Base-by-base conservation (phyloP, 139 green algal species). In the Auxenochlorella pyrenoidosa region DNA sequence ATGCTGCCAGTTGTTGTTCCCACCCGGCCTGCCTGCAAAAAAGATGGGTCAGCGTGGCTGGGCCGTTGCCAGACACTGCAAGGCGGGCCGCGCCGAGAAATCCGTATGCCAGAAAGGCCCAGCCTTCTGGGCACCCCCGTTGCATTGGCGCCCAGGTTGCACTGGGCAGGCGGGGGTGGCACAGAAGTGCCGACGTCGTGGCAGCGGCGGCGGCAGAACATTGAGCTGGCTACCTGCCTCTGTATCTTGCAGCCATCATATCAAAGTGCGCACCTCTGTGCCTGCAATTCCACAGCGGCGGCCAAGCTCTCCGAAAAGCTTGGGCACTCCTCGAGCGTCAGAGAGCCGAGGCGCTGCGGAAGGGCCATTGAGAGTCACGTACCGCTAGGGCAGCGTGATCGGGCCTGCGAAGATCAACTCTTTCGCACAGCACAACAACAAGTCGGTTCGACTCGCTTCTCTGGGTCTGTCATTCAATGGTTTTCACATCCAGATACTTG, bases 221-320 rank as follows among this genome's bases (percentile, higher is more conserved):
- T 2, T 54, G 47, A 40, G 10, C 3, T n/a, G 78, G 34, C n/a
- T 34, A 32, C 30, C 54, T 2, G 18, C 54, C 10, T 63, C 3
- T 63, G 54, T 13, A 24, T 47, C 70, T 24, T 1, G 34, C 72
- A 79, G 10, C 36, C 0, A 5, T 15, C 3, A 8, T 16, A 28
- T 43, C 12, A 28, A 4, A 24, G 21, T 36, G 2, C 30, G 5
- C 63, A 63, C 65, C 63, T 77, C 34, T 32, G 15, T 21, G 1
- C 1, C 30, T 66, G 58, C 41, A 86, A 32, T 24, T 66, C 63
- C 24, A n/a, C 38, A 32, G 81, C 81, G 15, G 63, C 28, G 0
- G 63, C 41, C 60, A 86, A 63, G 59, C 58, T 34, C 28, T 84
- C 79, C 4, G 63, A 28, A 51, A 84, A 84, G 40, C 38, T 34